Base-by-base conservation (phyloP, 495 filamentous ascomycete species). In the Acidiella bohemica region DNA sequence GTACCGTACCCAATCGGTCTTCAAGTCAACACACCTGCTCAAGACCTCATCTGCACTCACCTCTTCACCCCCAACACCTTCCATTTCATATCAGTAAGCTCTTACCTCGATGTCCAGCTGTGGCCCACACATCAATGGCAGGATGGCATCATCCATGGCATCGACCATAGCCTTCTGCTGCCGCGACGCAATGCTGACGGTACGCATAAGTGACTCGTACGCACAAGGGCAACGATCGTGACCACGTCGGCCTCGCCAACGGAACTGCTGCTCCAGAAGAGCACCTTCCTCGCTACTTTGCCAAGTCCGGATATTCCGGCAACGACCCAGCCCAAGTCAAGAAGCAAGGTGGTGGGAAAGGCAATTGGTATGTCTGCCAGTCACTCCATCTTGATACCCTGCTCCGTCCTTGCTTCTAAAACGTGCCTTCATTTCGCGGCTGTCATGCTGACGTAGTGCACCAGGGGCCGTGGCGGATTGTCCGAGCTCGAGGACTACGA, bases 301-400 rank as follows among this genome's bases (percentile, higher is more conserved):
- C 71, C 55, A 95, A 94, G 70, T 62, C 73, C 23, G 90, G 88
- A 49, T 81, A 78, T 53, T 66, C 75, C 51, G 87, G 85, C 54
- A 63, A 66, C 49, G 80, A 92, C 54, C 90, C 88, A 28, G 82
- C 82, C 62, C 90, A 90, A 72, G 81, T 79, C 49, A 95, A 95
- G 77, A 96, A 96, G 69, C 81, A 93, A 46, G 88, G 88, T 36
- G 81, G 75, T 36, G 88, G 88, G 29, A 90, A 84, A 60, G 83
- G 78, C 58, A 94, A 94, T 61, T 96, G 88, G 88, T 94, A 72
- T 60, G 76, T 32, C 24, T 13, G 23, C 36, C 35, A 34, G 33
- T 29, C 49, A 11, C 29, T 14, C 32, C 34, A 18, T 24, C 22
- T 28, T 18, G 47, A 11, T 32, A 32, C 42, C 26, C 19, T 38